Evolutionary conservation across 2,329 filamentous ascomycete species (phyloP).

Genomic region (Orbilia quercus): DNA sequence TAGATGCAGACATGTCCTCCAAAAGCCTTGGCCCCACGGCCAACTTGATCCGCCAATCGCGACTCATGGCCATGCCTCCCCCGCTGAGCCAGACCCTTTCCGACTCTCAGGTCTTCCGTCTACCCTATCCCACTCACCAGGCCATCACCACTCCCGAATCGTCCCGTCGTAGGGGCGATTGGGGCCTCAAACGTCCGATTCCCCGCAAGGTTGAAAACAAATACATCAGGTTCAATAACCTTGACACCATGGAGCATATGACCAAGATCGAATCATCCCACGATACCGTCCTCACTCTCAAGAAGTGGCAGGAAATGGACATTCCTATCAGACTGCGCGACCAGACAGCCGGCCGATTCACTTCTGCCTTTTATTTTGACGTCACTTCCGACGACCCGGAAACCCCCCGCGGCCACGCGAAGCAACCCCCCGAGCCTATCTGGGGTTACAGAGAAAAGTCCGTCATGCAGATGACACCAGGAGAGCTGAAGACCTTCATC

Average conservation of each 20-base stretch:
- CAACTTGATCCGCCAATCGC: slow-evolving; percentile 59
- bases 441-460: slow-evolving; percentile 59
- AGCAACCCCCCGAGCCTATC: slow-evolving; percentile 21
- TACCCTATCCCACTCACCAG: slow-evolving; percentile 58
- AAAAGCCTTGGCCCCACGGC: slow-evolving; percentile 59
- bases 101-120: slow-evolving; percentile 54
- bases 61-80: slow-evolving; percentile 59
- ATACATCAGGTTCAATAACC: slow-evolving; percentile 58
- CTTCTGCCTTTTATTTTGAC: slow-evolving; percentile 57
- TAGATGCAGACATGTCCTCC: slow-evolving; percentile 47
- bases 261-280: slow-evolving; percentile 59
- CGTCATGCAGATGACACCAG: slow-evolving; percentile 57
- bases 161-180: slow-evolving; percentile 59
- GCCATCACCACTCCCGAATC: slow-evolving; percentile 59
- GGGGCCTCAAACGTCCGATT: slow-evolving; percentile 60
- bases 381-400: slow-evolving; percentile 17
- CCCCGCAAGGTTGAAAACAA: slow-evolving; percentile 56
- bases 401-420: not conserved
- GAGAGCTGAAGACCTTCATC: slow-evolving; percentile 57
- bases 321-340: slow-evolving; percentile 51
- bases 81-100: slow-evolving; percentile 57
- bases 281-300: slow-evolving; percentile 59
- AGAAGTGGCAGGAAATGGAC: slow-evolving; percentile 60
- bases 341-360: slow-evolving; percentile 23
- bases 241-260: slow-evolving; percentile 60